Conservation (phyloP, 2,329 filamentous ascomycete species). For the Pseudocercospora crystallina region DNA sequence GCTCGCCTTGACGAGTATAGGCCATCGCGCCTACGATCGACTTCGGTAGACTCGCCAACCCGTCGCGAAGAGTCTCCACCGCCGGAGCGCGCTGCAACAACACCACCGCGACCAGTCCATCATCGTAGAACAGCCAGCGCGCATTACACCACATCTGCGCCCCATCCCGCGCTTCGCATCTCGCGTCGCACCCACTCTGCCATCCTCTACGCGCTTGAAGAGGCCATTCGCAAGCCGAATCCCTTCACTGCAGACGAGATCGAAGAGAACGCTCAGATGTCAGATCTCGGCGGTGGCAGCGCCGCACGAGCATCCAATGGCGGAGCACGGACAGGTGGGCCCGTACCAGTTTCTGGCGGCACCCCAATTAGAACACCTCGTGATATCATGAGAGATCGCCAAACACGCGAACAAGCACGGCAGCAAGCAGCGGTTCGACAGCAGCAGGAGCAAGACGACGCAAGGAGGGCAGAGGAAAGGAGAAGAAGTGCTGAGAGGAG, state of each 20-base stretch:
- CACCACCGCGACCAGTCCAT: slow-evolving; percentile 33
- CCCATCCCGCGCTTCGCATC: slow-evolving; percentile 63
- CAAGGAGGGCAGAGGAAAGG: slow-evolving; percentile 55
- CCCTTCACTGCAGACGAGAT: slow-evolving; percentile 78
- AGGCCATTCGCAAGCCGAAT: slow-evolving; percentile 79
- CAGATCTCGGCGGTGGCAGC: slow-evolving; percentile 66
- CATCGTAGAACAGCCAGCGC: slow-evolving; percentile 36
- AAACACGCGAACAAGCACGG: slow-evolving; percentile 70
- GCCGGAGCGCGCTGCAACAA: slow-evolving; percentile 15
- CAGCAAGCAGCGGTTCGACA: slow-evolving; percentile 53
- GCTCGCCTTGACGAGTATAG: slow-evolving; percentile 50
- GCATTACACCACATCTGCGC: slow-evolving; percentile 36
- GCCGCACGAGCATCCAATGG: slow-evolving; percentile 54
- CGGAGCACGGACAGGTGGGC: slow-evolving; percentile 53
- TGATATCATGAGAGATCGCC: slow-evolving; percentile 87
- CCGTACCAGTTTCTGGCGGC: slow-evolving; percentile 53
- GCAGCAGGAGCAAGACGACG: slow-evolving; percentile 49
- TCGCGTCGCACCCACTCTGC: slow-evolving; percentile 84
- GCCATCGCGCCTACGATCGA: slow-evolving; percentile 40
- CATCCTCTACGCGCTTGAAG: slow-evolving; percentile 88
- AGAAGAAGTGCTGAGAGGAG: slow-evolving; percentile 60
- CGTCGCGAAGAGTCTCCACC: slow-evolving; percentile 13
- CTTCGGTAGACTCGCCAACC: slow-evolving; percentile 45
- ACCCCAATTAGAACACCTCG: slow-evolving; percentile 73
- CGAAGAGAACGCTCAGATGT: slow-evolving; percentile 91